Evolutionary conservation across 2,329 filamentous ascomycete species (phyloP).

Genomic region (Pseudofabraea citricarpa): DNA sequence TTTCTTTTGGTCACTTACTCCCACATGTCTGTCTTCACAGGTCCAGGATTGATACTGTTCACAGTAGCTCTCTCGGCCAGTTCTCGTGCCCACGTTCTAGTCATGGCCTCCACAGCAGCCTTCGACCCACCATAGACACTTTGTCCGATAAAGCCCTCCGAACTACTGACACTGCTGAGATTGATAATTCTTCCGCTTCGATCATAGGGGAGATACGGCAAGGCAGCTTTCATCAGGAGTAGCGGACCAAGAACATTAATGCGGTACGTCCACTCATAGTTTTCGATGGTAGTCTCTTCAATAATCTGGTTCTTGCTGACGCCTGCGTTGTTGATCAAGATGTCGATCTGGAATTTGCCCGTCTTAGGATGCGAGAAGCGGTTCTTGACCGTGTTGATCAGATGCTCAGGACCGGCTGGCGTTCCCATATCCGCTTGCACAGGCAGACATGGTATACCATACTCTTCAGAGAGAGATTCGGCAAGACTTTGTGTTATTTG

Average conservation of each 20-base stretch:
- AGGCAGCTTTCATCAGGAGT: slow-evolving; percentile 68
- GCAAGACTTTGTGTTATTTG: slow-evolving; percentile 48
- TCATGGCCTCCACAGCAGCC: slow-evolving; percentile 64
- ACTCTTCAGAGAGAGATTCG: slow-evolving; percentile 44
- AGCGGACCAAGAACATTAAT: slow-evolving; percentile 81
- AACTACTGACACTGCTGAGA: slow-evolving; percentile 52
- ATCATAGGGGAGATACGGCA: slow-evolving; percentile 65
- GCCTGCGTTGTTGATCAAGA: slow-evolving; percentile 85
- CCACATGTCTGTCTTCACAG: slow-evolving; percentile 65
- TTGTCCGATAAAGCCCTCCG: slow-evolving; percentile 52
- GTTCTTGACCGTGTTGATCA: slow-evolving; percentile 54
- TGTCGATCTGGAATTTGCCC: slow-evolving; percentile 63
- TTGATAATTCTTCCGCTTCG: slow-evolving; percentile 62
- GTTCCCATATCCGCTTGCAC: slow-evolving; percentile 70
- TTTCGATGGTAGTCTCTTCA: slow-evolving; percentile 54
- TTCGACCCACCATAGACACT: slow-evolving; percentile 63
- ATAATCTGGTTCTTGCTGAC: slow-evolving; percentile 60
- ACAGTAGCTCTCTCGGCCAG: slow-evolving; percentile 57
- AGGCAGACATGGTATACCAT: slow-evolving; percentile 55
- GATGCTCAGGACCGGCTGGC: slow-evolving; percentile 51
- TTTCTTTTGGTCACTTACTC: slow-evolving; percentile 16
- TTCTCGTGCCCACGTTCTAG: slow-evolving; percentile 62
- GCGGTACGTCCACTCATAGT: slow-evolving; percentile 69
- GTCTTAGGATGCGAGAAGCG: slow-evolving; percentile 47
- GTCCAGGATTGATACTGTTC: slow-evolving; percentile 62